Evolutionary conservation across 352 stramenopile genomes (phyloP), one percentile per base, ranked within the genome.

Genomic region (Globisporangium radiosum): DNA sequence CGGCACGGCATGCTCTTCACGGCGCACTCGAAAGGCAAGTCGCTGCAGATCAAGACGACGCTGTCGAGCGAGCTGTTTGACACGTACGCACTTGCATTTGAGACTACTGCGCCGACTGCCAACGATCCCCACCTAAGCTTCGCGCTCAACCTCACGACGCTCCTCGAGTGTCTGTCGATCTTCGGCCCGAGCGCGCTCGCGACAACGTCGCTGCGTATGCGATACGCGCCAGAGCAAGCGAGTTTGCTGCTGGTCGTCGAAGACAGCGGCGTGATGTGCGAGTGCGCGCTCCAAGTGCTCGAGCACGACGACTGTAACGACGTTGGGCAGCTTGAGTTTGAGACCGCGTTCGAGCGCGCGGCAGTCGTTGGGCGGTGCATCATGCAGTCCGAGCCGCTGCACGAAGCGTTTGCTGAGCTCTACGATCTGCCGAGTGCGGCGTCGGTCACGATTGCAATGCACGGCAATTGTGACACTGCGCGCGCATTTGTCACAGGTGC

Each of bases 1-100:
- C 33, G 42, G 8, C 63, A 65, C 7, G 82, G 85, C 40, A 54
- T 90, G 64, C 67, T 92, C 3, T 90, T 94, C 63, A 92, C 83
- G 5, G 64, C 73, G 36, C 79, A 92, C 54, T 92, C 85, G n/a
- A 87, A 84, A 52, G 82, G 85, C 52, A 94, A 94, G 60, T 90
- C 82, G 60, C 71, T 94, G 36, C 85, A 94, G 76, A 76, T 94
- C 67, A 94, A 92, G 73, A 90, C 85, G 36, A 90, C 81, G 9
- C 75, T 92, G 8, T 69, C 74, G 9, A 68, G 63, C n/a, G 81
- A 92, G 60, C 62, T 94, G 6, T 94, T 94, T 57, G 82, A 92
- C 50, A 71, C 68, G 39, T 94, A 78, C 71, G 54, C 71, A 51
- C 78, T 92, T 9, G 55, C 64, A 2, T 17, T 59, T 5, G 39